Percentiles rank a stretch among this genome's conserved stretches.
These are phyloP conservation scores for Scenedesmus sp. DNA, from an alignment of 163 green algal genomes.

Conservation along the genomic window DNA sequence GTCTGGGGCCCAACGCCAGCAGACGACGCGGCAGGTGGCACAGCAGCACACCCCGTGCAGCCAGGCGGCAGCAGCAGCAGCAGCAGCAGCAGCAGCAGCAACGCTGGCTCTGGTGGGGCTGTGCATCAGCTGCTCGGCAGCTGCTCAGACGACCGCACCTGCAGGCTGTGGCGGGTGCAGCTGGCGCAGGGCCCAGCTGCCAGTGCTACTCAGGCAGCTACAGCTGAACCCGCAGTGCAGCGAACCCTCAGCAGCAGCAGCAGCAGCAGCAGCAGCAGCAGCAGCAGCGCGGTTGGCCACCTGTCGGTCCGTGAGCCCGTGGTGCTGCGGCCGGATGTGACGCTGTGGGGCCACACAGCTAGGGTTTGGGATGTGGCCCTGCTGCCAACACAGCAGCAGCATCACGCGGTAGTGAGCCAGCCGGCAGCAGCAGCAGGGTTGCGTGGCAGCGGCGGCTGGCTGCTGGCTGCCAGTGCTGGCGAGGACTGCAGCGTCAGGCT, in stretches of 20 bases:
- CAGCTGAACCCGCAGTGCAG: background rate
- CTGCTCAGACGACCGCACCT: constrained; percentile 34
- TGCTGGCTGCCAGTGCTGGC: background rate
- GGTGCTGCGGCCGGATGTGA: background rate
- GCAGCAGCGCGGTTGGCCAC: too few relatives aligned
- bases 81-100: background rate
- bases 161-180: background rate
- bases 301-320: background rate
- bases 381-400: background rate
- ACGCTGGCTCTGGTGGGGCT: background rate
- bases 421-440: background rate
- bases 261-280: background rate
- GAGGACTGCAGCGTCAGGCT: constrained; percentile 28
- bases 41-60: background rate
- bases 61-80: background rate
- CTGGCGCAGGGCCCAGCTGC: background rate
- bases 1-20: constrained; percentile 21
- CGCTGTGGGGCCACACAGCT: constrained; percentile 34
- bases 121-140: constrained; percentile 14
- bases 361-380: constrained; percentile 18
- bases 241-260: background rate
- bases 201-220: background rate
- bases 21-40: background rate
- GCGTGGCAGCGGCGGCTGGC: background rate
- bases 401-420: background rate